Percentiles rank a stretch among this genome's conserved stretches.
Conservation (phyloP, 169 alveolate genomes). For the Plasmodium cynomolgi region DNA sequence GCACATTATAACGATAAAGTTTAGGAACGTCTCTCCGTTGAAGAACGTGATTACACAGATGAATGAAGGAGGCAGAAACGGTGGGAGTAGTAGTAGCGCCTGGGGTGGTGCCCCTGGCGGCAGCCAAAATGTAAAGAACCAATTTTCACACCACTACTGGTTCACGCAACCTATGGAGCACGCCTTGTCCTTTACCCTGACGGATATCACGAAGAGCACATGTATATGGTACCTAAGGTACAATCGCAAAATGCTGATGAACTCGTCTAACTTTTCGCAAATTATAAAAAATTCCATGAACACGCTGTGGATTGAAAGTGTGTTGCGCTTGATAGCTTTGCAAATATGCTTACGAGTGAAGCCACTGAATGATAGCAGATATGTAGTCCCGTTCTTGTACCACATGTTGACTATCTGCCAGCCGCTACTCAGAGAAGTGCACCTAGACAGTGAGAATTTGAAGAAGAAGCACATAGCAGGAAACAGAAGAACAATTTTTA, state of each 20-base stretch:
- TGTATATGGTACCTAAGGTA: conserved; percentile 69
- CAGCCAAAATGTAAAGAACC: conserved; percentile 36
- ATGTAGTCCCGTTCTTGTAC: conserved; percentile 77
- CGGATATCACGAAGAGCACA: conserved; percentile 73
- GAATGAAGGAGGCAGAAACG: conserved; percentile 15
- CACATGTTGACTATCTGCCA: conserved; percentile 79
- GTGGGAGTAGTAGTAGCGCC: not conserved
- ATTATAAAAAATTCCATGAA: conserved; percentile 73
- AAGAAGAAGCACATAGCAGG: conserved; percentile 8
- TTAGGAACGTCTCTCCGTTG: conserved; percentile 70
- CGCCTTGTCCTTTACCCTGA: conserved; percentile 60
- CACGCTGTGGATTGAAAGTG: conserved; percentile 80
- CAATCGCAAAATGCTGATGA: conserved; percentile 51
- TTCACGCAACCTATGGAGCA: conserved; percentile 54
- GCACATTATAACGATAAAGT: conserved; percentile 71
- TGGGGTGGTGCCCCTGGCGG: too few species aligned
- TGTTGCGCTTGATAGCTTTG: conserved; percentile 77
- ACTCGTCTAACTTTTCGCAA: conserved; percentile 68
- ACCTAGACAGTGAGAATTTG: conserved; percentile 23
- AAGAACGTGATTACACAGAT: conserved; percentile 21
- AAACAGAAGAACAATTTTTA: conserved; percentile 31
- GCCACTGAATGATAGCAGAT: conserved; percentile 76
- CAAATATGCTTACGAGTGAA: conserved; percentile 79
- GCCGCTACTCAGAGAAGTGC: conserved; percentile 64
- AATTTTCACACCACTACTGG: conserved; percentile 42